These are phyloP conservation scores for Ophiosphaerella herpotricha DNA, from an alignment of 2,329 filamentous ascomycete genomes.

Conservation along the genomic window DNA sequence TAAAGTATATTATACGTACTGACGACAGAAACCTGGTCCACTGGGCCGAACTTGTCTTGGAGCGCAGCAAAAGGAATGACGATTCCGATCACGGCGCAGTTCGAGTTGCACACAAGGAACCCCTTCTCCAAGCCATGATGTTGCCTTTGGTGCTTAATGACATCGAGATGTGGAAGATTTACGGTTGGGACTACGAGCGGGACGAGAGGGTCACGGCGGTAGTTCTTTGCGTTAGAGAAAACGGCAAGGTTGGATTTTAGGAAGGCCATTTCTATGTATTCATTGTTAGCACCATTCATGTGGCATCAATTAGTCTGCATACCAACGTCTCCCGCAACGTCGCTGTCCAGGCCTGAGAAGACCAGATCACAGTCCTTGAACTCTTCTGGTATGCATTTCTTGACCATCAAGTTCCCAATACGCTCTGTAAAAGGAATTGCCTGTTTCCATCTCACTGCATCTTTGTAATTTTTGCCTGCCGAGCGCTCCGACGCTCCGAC, in stretches of 20 bases:
- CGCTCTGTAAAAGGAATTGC: slow-evolving; percentile 75
- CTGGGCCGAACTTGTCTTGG: slow-evolving; percentile 81
- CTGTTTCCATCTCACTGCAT: slow-evolving; percentile 96
- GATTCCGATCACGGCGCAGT: slow-evolving; percentile 95
- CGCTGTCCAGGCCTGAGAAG: slow-evolving; percentile 89
- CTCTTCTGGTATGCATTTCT: slow-evolving; percentile 79
- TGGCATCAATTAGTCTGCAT: slow-evolving; percentile 32
- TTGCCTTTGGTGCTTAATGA: slow-evolving; percentile 86
- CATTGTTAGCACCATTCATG: slow-evolving; percentile 2
- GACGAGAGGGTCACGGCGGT: slow-evolving; percentile 85
- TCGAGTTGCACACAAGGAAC: slow-evolving; percentile 96
- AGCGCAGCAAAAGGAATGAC: slow-evolving; percentile 94
- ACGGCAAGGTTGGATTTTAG: slow-evolving; percentile 84
- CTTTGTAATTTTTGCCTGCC: slow-evolving; percentile 90
- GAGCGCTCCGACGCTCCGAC: slow-evolving; percentile 88
- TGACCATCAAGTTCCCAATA: slow-evolving; percentile 79
- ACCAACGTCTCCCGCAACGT: slow-evolving; percentile 92
- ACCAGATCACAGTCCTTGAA: slow-evolving; percentile 91
- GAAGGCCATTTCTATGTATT: slow-evolving; percentile 75
- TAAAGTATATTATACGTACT: slow-evolving; percentile 43
- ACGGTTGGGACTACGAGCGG: slow-evolving; percentile 95
- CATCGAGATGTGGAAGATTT: slow-evolving; percentile 82
- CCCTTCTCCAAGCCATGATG: slow-evolving; percentile 76
- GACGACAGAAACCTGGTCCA: slow-evolving; percentile 78
- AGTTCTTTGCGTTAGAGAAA: slow-evolving; percentile 98